A percentile compares a stretch with the other conserved stretches of the same genome.
Evolutionary conservation across 1,139 yeast species (phyloP).

Genomic region (Wickerhamomyces sp.): DNA sequence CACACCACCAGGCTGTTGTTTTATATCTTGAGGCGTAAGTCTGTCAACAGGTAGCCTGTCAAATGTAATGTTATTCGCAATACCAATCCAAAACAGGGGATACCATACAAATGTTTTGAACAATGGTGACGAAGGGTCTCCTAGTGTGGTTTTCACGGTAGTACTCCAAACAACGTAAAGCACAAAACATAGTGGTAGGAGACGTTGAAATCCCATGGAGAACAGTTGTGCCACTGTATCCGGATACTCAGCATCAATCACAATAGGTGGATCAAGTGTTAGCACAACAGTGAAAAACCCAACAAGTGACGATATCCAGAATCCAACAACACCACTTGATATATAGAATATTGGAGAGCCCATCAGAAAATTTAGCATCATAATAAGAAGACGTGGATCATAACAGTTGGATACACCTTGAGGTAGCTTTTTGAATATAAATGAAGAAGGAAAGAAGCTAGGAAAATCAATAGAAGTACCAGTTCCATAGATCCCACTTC

Average conservation of each 20-base stretch:
- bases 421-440: conserved; percentile 41
- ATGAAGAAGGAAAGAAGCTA: conserved; percentile 75
- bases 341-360: conserved; percentile 58
- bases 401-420: conserved; percentile 44
- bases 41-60: conserved; percentile 87
- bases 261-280: conserved; percentile 78
- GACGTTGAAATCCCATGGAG: conserved; percentile 67
- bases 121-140: conserved; percentile 39
- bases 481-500: conserved; percentile 41
- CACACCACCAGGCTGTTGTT: conserved; percentile 73
- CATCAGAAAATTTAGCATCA: conserved; percentile 53
- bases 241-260: conserved; percentile 48
- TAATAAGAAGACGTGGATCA: conserved; percentile 61
- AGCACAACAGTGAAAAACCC: conserved; percentile 86
- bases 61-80: conserved; percentile 81
- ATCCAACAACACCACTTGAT: conserved; percentile 51
- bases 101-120: conserved; percentile 66
- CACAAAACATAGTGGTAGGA: conserved; percentile 71
- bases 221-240: conserved; percentile 56
- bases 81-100: conserved; percentile 80
- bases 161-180: conserved; percentile 68
- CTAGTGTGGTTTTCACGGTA: conserved; percentile 38
- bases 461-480: conserved; percentile 59
- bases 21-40: conserved; percentile 64
- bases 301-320: conserved; percentile 57